These are phyloP conservation scores for Pythium guiyangense DNA, from an alignment of 352 stramenopile species.

Conservation along the genomic window DNA sequence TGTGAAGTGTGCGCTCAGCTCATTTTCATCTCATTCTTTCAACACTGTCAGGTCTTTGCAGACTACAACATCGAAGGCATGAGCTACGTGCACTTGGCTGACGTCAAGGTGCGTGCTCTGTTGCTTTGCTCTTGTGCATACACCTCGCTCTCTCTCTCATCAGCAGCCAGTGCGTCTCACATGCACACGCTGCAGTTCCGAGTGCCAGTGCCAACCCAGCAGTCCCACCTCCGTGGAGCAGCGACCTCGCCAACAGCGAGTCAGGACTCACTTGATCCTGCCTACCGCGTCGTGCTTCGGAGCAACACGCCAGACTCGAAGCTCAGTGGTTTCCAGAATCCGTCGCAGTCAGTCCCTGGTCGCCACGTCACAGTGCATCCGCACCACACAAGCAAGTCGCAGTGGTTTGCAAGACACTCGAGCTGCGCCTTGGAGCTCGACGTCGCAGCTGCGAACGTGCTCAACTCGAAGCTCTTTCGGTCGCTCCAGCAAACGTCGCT, in stretches of 20 bases:
- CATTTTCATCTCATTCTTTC: conserved; percentile 54
- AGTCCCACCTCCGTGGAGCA: conserved; percentile 36
- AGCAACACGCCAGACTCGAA: conserved; percentile 28
- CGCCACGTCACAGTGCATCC: conserved; percentile 13
- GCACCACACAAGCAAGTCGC: conserved; percentile 5
- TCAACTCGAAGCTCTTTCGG: conserved; percentile 54
- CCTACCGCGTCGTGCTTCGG: conserved; percentile 27
- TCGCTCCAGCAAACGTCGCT: conserved; percentile 34
- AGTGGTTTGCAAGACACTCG: conserved; percentile 70
- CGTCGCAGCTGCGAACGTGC: conserved; percentile 56
- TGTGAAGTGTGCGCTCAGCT: background rate
- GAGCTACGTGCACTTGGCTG: conserved; percentile 70
- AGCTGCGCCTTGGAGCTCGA: conserved; percentile 70
- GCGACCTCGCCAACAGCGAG: background rate
- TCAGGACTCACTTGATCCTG: background rate
- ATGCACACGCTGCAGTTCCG: conserved; percentile 37
- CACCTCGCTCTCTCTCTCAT: too few species aligned
- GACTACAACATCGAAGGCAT: conserved; percentile 93
- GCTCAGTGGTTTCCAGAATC: conserved; percentile 29
- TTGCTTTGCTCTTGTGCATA: background rate
- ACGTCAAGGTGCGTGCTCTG: conserved; percentile 47
- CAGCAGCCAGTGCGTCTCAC: background rate
- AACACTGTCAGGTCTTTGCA: conserved; percentile 82
- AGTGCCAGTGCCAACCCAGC: conserved; percentile 50
- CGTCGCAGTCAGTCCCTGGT: conserved; percentile 16